phyloP scores from a whole-genome alignment of 352 stramenopile species.

The Pythium guiyangense region DNA sequence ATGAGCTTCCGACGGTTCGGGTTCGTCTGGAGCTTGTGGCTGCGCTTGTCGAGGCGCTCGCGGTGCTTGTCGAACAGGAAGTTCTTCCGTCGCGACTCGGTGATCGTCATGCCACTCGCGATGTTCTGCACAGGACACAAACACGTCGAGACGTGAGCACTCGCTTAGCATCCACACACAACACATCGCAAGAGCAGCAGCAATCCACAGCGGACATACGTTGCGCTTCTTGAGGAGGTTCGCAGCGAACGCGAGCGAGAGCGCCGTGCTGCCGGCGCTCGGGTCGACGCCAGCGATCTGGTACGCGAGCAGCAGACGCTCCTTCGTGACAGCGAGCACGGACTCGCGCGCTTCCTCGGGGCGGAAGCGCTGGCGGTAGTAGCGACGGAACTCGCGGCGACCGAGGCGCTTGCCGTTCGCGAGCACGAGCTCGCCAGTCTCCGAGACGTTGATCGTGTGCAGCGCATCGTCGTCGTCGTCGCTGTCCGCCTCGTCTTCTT shows the following conservation, averaged over 20 bases:
- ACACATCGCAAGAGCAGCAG: slow-evolving; percentile 1
- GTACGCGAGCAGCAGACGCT: slow-evolving; percentile 72
- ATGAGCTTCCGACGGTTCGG: slow-evolving; percentile 74
- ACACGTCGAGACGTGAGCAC: background rate
- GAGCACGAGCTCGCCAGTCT: slow-evolving; percentile 88
- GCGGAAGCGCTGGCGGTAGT: slow-evolving; percentile 89
- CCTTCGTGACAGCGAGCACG: slow-evolving; percentile 75
- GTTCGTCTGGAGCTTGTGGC: slow-evolving; percentile 83
- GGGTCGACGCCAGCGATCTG: slow-evolving; percentile 65
- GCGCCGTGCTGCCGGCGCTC: slow-evolving; percentile 43
- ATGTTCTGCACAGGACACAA: slow-evolving; percentile 50
- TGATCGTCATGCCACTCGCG: slow-evolving; percentile 64
- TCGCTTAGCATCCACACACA: background rate
- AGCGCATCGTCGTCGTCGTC: slow-evolving; percentile 42
- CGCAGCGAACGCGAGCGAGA: slow-evolving; percentile 77
- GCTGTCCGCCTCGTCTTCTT: slow-evolving; percentile 34
- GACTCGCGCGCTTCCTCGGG: slow-evolving; percentile 70
- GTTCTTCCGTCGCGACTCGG: slow-evolving; percentile 59
- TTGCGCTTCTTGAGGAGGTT: slow-evolving; percentile 81
- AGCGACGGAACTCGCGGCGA: slow-evolving; percentile 85
- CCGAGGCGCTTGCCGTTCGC: slow-evolving; percentile 79
- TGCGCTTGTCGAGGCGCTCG: slow-evolving; percentile 73
- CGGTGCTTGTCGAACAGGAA: slow-evolving; percentile 78
- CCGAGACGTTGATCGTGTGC: slow-evolving; percentile 69
- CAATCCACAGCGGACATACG: slow-evolving; percentile 23